These are phyloP conservation scores for Volvariella surrecta DNA, from an alignment of 1,284 basidiomycete species.

Conservation along the genomic window DNA sequence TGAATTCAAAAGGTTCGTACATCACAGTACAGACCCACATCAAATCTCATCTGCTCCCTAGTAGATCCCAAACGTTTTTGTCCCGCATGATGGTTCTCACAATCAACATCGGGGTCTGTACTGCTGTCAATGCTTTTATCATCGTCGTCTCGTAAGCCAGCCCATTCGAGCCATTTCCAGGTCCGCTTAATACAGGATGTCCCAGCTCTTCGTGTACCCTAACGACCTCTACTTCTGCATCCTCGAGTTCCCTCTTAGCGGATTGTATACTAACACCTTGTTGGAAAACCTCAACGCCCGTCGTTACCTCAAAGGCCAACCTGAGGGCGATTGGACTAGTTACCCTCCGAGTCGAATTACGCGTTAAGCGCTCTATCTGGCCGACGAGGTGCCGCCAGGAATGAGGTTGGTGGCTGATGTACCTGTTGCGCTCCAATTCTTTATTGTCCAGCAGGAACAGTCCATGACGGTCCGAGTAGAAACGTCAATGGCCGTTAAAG, in stretches of 20 bases:
- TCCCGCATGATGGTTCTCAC: background rate
- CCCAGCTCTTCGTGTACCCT: background rate
- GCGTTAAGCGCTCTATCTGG: too few species aligned
- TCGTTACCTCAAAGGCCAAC: background rate
- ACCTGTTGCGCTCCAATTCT: too few species aligned
- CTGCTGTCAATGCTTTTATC: background rate
- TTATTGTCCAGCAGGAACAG: background rate
- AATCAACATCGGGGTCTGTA: background rate
- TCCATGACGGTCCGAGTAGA: background rate
- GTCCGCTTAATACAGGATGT: background rate
- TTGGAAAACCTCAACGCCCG: conserved; percentile 1
- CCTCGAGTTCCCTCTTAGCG: conserved; percentile 1
- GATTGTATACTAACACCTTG: background rate
- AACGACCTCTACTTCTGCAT: background rate
- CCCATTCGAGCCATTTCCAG: background rate
- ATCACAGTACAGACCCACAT: background rate
- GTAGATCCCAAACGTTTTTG: background rate
- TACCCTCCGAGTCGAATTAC: background rate
- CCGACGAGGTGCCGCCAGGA: too few species aligned
- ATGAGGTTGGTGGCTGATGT: too few species aligned
- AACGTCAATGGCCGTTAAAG: background rate
- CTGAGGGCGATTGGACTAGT: background rate
- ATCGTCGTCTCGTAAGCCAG: background rate
- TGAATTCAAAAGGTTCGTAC: background rate
- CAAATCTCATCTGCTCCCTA: too few species aligned